phyloP scores from a whole-genome alignment of 2,329 filamentous ascomycete species.

The Herpotrichia juniperi region DNA sequence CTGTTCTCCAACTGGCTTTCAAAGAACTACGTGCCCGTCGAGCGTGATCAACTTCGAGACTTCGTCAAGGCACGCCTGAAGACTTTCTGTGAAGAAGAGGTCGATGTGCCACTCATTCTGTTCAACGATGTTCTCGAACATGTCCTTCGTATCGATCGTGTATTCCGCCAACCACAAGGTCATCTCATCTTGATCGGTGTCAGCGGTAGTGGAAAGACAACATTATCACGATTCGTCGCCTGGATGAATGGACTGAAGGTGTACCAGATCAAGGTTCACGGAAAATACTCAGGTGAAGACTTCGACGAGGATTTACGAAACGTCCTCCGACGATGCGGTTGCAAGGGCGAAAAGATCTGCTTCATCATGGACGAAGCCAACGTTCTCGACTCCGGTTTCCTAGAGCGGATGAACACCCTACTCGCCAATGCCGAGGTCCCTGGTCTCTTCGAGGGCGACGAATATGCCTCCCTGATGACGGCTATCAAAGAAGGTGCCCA shows the following conservation, averaged over 20 bases:
- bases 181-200: conserved; percentile 99
- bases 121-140: conserved; percentile 99
- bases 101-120: conserved; percentile 96
- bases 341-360: conserved; percentile 99
- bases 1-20: conserved; percentile 99
- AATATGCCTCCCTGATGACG: conserved; percentile 98
- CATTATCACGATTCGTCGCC: conserved; percentile 93
- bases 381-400: conserved; percentile 95
- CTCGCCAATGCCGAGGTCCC: conserved; percentile 99
- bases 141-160: conserved; percentile 95
- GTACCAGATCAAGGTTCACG: conserved; percentile 99
- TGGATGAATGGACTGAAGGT: conserved; percentile 99
- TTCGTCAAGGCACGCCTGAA: conserved; percentile 96
- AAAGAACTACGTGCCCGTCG: conserved; percentile 97
- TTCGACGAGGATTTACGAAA: conserved; percentile 97
- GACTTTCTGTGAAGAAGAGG: conserved; percentile 99
- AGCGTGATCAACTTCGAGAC: conserved; percentile 91
- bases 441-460: conserved; percentile 98
- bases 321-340: conserved; percentile 90
- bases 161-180: conserved; percentile 97
- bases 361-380: conserved; percentile 99
- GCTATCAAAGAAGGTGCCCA: conserved; percentile 98
- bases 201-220: conserved; percentile 98
- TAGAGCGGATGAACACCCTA: conserved; percentile 98
- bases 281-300: conserved; percentile 96